Base-by-base conservation (phyloP, 2,329 filamentous ascomycete species). In the Pleurostoma richardsiae region DNA sequence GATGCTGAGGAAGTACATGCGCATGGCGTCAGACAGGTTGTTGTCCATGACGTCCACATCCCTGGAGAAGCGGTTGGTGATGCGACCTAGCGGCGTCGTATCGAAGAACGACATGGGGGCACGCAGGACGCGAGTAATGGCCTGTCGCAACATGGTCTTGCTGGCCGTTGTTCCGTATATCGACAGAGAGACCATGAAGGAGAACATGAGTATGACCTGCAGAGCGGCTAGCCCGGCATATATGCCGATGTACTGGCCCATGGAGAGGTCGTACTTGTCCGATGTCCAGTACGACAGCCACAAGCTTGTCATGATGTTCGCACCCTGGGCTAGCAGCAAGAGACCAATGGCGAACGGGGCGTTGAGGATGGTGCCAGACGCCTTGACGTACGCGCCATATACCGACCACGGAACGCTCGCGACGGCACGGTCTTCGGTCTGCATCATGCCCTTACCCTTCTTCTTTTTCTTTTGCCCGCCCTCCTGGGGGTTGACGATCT, bases 21-120 rank as follows among this genome's bases (percentile, higher is more conserved):
- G 83, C 68, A 96, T 89, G 4, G 89, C 86, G 58, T 96, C 92
- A 0, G 86, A 86, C 40, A 96, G 70, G 48, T 84, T 89, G 64
- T 96, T 96, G 69, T 97, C 94, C 90, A 97, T 95, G 47, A 94
- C 89, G 59, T 96, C 90, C 39, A 97, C 88, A 59, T 99, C 94
- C 56, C 92, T 86, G 30, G 90, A 95, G 68, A 97, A 97, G 11
- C 94, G 88, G 64, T 97, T 97, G 27, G 90, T 96, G 63, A 97
- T 96, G 36, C 92, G 86, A 26, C 94, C 94, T 1, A 97, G 77
- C 0, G 94, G 94, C 1, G 94, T 97, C 0, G 94, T 97, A 59
- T 99, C 94, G 69, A 97, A 97, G 70, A 97, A 97, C 4, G 88
- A 86, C 90, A 85, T 84, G n/a, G 82, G 82, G 3, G 82, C 82